Evolutionary conservation across 1,139 yeast species (phyloP), one percentile per base, ranked within the genome.

Genomic region (Magnusiomyces fungicola): DNA sequence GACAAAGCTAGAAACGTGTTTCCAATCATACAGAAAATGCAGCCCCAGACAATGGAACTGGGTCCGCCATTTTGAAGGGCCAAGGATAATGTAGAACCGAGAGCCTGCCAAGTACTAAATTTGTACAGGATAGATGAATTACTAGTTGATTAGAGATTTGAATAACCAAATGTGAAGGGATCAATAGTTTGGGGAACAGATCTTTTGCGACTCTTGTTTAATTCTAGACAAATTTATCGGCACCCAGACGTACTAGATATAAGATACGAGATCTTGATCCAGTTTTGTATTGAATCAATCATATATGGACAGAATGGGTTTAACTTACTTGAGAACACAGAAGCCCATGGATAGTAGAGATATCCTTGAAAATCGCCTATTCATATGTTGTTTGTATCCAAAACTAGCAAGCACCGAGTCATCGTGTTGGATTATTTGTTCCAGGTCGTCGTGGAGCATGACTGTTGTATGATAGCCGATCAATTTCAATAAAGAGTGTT

Each of bases 61-160:
- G 54, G 51, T 3, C 54, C 54, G 27, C 54, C 54, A 23, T 45
- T 38, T 23, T 22, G 24, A 10, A 51, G 48, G 19, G 53, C 50
- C 6, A 51, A 40, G 7, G 51, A 47, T 14, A 52, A 48, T 2
- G 51, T 49, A 2, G 55, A 52, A 10, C 55, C 55, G 3, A 52
- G 47, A n/a, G 55, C 55, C 34, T 52, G 55, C 55, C 55, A 52
- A 2, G 55, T 52, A 34, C 48, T 51, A n/a, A 43, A 37, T n/a
- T n/a, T n/a, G n/a, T n/a, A n/a, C n/a, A n/a, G n/a, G n/a, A n/a
- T n/a, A n/a, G n/a, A n/a, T n/a, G n/a, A n/a, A n/a, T n/a, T n/a
- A n/a, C n/a, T n/a, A n/a, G n/a, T n/a, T n/a, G n/a, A n/a, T n/a
- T n/a, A n/a, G n/a, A n/a, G n/a, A n/a, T n/a, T n/a, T n/a, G n/a